These are phyloP conservation scores for Parmales sp. DNA, from an alignment of 108 stramenopile species.

Conservation along the genomic window DNA sequence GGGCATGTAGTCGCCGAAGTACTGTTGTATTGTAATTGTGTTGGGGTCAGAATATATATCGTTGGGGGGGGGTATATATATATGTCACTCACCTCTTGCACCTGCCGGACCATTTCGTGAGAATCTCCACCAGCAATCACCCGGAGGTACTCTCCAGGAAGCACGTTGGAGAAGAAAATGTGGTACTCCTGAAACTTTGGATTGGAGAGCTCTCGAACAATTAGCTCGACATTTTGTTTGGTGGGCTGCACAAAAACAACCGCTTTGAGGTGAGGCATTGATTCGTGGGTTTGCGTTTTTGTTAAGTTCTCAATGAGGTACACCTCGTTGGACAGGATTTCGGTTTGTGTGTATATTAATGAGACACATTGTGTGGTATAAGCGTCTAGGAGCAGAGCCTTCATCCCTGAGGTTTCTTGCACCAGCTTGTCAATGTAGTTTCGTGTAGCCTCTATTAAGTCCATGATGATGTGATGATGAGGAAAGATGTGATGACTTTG, in stretches of 20 bases:
- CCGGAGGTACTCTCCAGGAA: constrained; percentile 57
- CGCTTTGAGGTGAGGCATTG: constrained; percentile 51
- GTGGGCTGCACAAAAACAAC: constrained; percentile 88
- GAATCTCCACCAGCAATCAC: constrained; percentile 81
- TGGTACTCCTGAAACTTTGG: constrained; percentile 92
- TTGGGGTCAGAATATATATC: too few species aligned
- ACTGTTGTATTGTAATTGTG: too few species aligned
- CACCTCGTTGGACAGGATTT: constrained; percentile 71
- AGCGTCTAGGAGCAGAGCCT: constrained; percentile 82
- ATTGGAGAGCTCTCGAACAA: constrained; percentile 60
- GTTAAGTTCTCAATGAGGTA: constrained; percentile 60
- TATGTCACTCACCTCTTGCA: constrained; percentile 98
- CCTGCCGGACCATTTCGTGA: constrained; percentile 71
- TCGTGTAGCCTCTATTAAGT: constrained; percentile 65
- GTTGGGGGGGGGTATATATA: too few species aligned
- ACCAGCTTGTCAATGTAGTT: constrained; percentile 81
- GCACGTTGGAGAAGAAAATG: constrained; percentile 87
- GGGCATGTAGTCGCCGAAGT: constrained; percentile 88
- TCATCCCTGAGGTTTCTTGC: constrained; percentile 71
- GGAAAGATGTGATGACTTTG: background rate
- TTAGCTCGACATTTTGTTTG: constrained; percentile 52
- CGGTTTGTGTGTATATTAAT: constrained; percentile 77
- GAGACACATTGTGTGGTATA: constrained; percentile 77
- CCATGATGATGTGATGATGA: constrained; percentile 27
- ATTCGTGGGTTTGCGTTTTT: constrained; percentile 10